phyloP scores from a whole-genome alignment of 305 asterid genomes.

The Fraxinus paxiana region DNA sequence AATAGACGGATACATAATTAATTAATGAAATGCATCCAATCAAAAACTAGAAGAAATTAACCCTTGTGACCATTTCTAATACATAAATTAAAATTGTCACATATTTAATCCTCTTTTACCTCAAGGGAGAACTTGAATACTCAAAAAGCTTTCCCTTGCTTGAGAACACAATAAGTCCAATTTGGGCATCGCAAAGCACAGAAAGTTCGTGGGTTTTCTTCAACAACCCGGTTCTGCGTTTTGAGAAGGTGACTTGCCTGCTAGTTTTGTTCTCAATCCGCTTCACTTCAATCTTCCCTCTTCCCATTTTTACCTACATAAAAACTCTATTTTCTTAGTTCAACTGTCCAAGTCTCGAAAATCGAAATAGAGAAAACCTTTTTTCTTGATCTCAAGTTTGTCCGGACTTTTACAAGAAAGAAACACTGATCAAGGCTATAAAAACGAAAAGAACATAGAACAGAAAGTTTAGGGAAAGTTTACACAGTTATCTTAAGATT shows the following conservation, averaged over 20 bases:
- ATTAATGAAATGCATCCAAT: neutral
- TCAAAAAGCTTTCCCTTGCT: slow-evolving; percentile 63
- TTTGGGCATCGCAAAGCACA: slow-evolving; percentile 84
- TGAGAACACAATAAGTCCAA: slow-evolving; percentile 69
- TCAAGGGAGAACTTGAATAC: slow-evolving; percentile 49
- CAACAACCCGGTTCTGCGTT: slow-evolving; percentile 61
- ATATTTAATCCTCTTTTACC: slow-evolving; percentile 25
- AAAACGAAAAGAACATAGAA: slow-evolving; percentile 3
- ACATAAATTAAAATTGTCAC: neutral
- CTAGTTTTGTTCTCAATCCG: slow-evolving; percentile 78
- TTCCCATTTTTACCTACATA: slow-evolving; percentile 42
- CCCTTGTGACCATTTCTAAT: neutral
- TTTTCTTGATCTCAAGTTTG: slow-evolving; percentile 2
- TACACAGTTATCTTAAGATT: slow-evolving; percentile 13
- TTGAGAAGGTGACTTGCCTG: slow-evolving; percentile 78
- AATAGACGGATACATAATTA: neutral
- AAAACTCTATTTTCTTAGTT: neutral
- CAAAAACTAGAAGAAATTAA: neutral
- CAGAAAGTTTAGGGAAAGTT: neutral
- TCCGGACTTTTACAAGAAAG: neutral
- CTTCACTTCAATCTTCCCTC: slow-evolving; percentile 82
- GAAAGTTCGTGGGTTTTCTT: slow-evolving; percentile 87
- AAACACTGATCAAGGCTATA: neutral
- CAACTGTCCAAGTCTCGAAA: neutral
- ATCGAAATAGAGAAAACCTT: slow-evolving; percentile 2